A percentile compares a stretch with the other conserved stretches of the same genome.
Conservation (phyloP, 306 rosid genomes). For the Citrullus amarus region DNA sequence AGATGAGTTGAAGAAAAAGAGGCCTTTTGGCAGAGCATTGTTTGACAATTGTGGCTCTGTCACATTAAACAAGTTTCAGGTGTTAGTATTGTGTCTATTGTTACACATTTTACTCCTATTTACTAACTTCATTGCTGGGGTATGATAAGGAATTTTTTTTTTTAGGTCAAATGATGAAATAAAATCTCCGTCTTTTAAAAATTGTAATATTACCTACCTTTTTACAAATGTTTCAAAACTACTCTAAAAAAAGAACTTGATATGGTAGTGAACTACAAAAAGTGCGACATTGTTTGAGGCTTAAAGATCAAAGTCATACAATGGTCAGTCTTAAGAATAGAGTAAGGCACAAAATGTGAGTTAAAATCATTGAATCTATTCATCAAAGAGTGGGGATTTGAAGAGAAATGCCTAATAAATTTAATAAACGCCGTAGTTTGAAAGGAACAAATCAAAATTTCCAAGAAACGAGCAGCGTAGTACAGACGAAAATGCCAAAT, state of each 20-base stretch:
- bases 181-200: no score
- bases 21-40: neutral
- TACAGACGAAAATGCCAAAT: neutral
- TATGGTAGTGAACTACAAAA: no score
- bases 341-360: no score
- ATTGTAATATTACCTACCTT: no score
- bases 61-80: neutral
- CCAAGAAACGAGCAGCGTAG: neutral
- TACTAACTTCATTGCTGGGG: neutral
- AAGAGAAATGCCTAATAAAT: neutral
- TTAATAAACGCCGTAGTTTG: neutral
- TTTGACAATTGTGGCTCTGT: neutral
- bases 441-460: neutral
- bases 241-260: no score
- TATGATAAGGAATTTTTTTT: no score
- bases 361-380: neutral
- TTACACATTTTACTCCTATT: neutral
- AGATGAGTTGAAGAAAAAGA: neutral
- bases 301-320: no score
- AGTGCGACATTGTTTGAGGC: no score
- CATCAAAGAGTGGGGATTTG: neutral
- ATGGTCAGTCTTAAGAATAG: no score
- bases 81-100: neutral
- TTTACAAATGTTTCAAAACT: no score
- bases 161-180: no score